Evolutionary conservation across 2,329 filamentous ascomycete species (phyloP), one percentile per base, ranked within the genome.

Genomic region (Arthrobotrys sphaeroides): DNA sequence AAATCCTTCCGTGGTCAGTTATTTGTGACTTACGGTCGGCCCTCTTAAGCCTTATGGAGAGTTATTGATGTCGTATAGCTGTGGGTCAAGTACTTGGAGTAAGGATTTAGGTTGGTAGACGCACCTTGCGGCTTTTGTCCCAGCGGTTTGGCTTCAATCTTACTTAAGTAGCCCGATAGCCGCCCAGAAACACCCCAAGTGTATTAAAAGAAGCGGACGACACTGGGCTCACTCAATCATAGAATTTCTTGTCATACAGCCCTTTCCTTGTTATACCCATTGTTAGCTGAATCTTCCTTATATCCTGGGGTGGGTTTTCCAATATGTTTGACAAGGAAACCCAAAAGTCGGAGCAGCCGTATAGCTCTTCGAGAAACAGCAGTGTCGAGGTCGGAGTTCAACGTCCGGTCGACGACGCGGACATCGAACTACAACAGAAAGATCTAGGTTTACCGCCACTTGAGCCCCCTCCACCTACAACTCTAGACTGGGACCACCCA

Each of bases 401-500:
- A 22, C 26, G 24, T 28, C 43, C 45, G 1, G 24, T 74, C 24
- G 57, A 55, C 45, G 36, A 55, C 5, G 18, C 38, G 13, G 64
- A 75, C 12, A 22, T 65, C 20, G 64, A 69, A 42, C 4, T 38
- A 22, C 59, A 75, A 31, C 28, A 65, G 18, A 40, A 60, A 24
- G 47, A 65, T 2, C 22, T 42, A 0, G 51, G 28, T 2, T 24
- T 33, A 18, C 61, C 60, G 3, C n/a, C 36, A 1, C 5, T 55
- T 3, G 51, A 55, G 12, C 28, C 16, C 0, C 6, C 42, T 3
- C 53, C 55, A 33, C 45, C 70, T 22, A 45, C 20, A 24, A 36
- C 61, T 49, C 55, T 64, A 18, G 80, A 82, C 64, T 83, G 81
- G 82, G 76, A 81, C 75, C 80, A 81, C 0, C 80, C 81, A 10